A percentile compares a stretch with the other conserved stretches of the same genome.
Conservation (phyloP, 2,329 filamentous ascomycete genomes). For the Neofusicoccum parvum region DNA sequence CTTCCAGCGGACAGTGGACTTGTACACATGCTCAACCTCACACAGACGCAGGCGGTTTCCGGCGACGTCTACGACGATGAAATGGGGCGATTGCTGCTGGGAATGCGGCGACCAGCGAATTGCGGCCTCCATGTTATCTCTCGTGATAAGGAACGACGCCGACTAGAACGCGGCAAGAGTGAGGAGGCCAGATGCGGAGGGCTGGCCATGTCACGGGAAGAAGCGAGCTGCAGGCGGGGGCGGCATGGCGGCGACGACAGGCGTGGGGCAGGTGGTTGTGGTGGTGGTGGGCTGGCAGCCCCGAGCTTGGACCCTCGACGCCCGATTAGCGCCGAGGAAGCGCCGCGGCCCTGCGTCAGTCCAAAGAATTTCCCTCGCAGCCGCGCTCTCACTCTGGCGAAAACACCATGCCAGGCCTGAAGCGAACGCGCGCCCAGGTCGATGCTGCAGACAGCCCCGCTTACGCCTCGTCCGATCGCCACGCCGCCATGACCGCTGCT, state of each 20-base stretch:
- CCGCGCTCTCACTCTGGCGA: neutral
- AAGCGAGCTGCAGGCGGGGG: constrained; percentile 1
- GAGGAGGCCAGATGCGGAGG: neutral
- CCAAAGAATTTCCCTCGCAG: constrained; percentile 9
- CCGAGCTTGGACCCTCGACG: neutral
- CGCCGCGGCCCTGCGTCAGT: constrained; percentile 6
- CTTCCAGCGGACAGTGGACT: constrained; percentile 52
- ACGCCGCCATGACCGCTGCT: neutral
- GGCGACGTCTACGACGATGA: constrained; percentile 63
- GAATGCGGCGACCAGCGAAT: constrained; percentile 66
- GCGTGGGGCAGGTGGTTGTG: neutral
- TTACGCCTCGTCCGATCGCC: neutral
- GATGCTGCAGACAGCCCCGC: neutral
- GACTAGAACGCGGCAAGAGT: neutral
- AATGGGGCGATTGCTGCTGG: constrained; percentile 54
- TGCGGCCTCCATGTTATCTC: constrained; percentile 57
- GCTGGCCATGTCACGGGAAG: constrained; percentile 13
- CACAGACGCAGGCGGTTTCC: constrained; percentile 62
- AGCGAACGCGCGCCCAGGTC: constrained; percentile 2
- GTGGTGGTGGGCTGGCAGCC: neutral
- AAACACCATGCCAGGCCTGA: constrained; percentile 14
- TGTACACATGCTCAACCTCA: constrained; percentile 44
- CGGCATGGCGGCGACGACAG: neutral
- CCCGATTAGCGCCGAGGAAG: neutral
- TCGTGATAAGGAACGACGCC: neutral